Conservation (phyloP, 2,329 filamentous ascomycete species). For the Knoxdaviesia proteae region DNA sequence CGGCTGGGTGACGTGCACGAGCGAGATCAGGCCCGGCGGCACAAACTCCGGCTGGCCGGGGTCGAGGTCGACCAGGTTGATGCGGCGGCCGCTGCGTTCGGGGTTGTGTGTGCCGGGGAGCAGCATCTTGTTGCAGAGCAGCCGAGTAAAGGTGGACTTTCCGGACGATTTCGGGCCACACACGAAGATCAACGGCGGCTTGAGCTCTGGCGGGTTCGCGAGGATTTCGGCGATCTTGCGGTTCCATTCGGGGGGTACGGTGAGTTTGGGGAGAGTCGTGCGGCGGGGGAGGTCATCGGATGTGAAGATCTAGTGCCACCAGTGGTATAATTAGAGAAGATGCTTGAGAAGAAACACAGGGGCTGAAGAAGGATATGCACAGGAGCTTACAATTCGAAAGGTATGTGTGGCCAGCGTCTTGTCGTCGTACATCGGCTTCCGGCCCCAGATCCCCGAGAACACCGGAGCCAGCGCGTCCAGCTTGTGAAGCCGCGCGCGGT, state of each 20-base stretch:
- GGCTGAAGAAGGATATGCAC: not conserved
- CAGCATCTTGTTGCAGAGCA: slow-evolving; percentile 47
- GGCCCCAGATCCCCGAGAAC: slow-evolving; percentile 47
- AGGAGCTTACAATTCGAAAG: slow-evolving; percentile 27
- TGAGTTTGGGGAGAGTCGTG: slow-evolving; percentile 29
- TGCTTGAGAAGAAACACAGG: not conserved
- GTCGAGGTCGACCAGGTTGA: slow-evolving; percentile 54
- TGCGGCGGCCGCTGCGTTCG: slow-evolving; percentile 6
- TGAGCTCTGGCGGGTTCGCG: slow-evolving; percentile 5
- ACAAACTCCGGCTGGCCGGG: slow-evolving; percentile 60
- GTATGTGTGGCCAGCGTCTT: slow-evolving; percentile 11
- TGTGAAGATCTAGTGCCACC: slow-evolving; percentile 22
- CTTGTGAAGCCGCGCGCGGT: slow-evolving; percentile 23
- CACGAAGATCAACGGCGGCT: slow-evolving; percentile 28
- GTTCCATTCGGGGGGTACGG: slow-evolving; percentile 39
- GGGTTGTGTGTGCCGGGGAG: slow-evolving; percentile 8
- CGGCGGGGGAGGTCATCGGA: slow-evolving; percentile 29
- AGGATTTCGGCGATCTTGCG: slow-evolving; percentile 23
- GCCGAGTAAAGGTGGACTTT: slow-evolving; percentile 52
- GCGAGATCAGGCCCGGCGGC: slow-evolving; percentile 46
- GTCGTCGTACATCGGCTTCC: slow-evolving; percentile 10
- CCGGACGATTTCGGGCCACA: slow-evolving; percentile 53
- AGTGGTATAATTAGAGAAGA: not conserved
- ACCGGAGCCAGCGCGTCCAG: slow-evolving; percentile 42
- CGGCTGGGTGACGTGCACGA: slow-evolving; percentile 36